Base-by-base conservation (phyloP, 1,284 basidiomycete species). In the Ustilago tritici region DNA sequence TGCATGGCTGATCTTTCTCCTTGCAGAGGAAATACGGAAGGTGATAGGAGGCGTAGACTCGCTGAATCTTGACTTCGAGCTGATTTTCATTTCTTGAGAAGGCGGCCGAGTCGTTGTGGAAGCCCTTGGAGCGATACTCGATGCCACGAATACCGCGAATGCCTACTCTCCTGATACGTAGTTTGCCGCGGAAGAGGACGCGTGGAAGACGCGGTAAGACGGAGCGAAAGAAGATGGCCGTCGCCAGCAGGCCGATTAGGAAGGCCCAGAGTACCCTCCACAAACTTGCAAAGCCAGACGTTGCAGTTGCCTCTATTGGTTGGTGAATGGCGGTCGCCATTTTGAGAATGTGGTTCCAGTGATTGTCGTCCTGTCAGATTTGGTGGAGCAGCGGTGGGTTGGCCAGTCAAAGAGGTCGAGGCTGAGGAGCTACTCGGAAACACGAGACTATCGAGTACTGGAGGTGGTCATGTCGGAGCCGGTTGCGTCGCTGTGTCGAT, bases 121-220 rank as follows among this genome's bases (percentile, higher is more conserved):
- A 81, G 10, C 80, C 80, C n/a, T 74, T 78, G 47, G 75, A 76
- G 28, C 76, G 71, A 47, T 79, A 83, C 56, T 82, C 80, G 62
- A 83, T 65, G 53, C 81, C 80, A 9, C 79, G 76, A 23, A 83
- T 68, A 41, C 82, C 82, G 50, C 80, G 73, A 38, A 82, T 11
- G 12, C 82, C 82, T 4, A 64, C 70, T 46, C 82, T 54, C 19
- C 58, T 61, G 47, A 83, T 65, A 3, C 82, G 76, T 1, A 83
- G 64, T 40, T 75, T 70, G 31, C 82, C 80, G 11, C 82, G 76
- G 35, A 82, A 70, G 57, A 83, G 56, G 43, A 82, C 43, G 8
- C 71, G 71, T 8, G 82, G 82, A 5, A 83, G 63, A 40, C 80
- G 78, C 3, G 82, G 82, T 17, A 83, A 46, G 14, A 81, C 47